Base-by-base conservation (phyloP, 345 rosid species). In the Boechera divaricarpa region DNA sequence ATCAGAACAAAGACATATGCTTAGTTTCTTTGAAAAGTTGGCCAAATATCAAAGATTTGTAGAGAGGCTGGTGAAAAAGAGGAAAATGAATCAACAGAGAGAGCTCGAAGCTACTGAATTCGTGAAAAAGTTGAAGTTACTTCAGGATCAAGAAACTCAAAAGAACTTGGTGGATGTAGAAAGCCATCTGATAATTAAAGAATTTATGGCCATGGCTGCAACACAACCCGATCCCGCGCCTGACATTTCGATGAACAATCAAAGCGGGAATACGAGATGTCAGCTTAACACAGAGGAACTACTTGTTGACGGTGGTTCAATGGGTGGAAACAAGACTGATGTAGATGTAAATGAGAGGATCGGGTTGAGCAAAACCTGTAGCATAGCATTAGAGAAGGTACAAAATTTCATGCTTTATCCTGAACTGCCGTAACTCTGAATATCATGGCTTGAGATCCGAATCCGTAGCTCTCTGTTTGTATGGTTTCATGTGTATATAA, bases 11-110 rank as follows among this genome's bases (percentile, higher is more conserved):
- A 88, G 83, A 52, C 90, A 87, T 56, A 85, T 85, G 68, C 72
- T 84, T 83, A 52, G 82, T 35, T 87, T 92, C 84, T 88, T 90
- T n/a, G 88, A 88, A 1, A 88, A 80, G 75, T 78, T 87, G 16
- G 77, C 87, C 9, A 71, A 70, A 44, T 86, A 78, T 7, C 86
- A 91, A 1, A 59, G 75, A 10, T 77, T 86, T 69, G 12, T 86
- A 29, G 82, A 61, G 77, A 86, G 85, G 32, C 39, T 87, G 10
- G 39, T 82, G 24, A 87, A 49, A 41, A 73, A 58, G 63, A 69
- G 73, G 45, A 59, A 28, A 32, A 2, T n/a, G 26, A 71, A 21
- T 10, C 15, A 12, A 54, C 73, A 54, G 16, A 69, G 73, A 59
- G 75, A 71, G 5, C 42, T 71, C 5, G 36, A 71, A 71, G 67